phyloP scores from a whole-genome alignment of 108 stramenopile species.

The Mayamaea pseudoterrestris region DNA sequence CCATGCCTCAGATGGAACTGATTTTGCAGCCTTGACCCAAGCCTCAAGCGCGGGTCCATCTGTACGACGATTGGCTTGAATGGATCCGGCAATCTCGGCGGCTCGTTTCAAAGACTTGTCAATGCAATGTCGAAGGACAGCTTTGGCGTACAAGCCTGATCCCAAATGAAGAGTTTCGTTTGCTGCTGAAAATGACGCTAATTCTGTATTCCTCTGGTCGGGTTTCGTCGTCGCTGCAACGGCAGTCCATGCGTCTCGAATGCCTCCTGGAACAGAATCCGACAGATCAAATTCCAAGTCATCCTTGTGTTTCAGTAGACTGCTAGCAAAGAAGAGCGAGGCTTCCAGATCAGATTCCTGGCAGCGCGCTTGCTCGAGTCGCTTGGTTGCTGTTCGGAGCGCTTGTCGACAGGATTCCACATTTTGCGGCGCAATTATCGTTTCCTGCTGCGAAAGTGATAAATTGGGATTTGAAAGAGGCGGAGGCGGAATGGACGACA shows the following conservation, averaged over 20 bases:
- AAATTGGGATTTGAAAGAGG: too few species aligned
- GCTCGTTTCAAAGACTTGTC: slow-evolving; percentile 19
- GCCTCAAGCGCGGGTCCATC: slow-evolving; percentile 10
- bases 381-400: slow-evolving; percentile 1
- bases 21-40: slow-evolving; percentile 7
- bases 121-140: slow-evolving; percentile 27
- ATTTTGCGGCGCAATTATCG: too few species aligned
- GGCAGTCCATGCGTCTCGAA: slow-evolving; percentile 53
- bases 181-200: too few species aligned
- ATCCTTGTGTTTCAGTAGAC: slow-evolving; percentile 24
- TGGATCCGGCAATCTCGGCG: slow-evolving; percentile 15
- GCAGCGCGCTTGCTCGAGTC: slow-evolving; percentile 50
- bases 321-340: slow-evolving; percentile 37
- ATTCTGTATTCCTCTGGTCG: slow-evolving; percentile 10
- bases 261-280: slow-evolving; percentile 44
- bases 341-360: slow-evolving; percentile 59
- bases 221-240: slow-evolving; percentile 17
- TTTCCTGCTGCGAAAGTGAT: too few species aligned
- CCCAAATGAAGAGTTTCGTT: slow-evolving; percentile 28
- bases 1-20: slow-evolving; percentile 13
- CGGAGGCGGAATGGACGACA: too few species aligned
- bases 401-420: too few species aligned
- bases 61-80: slow-evolving; percentile 6
- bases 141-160: slow-evolving; percentile 45
- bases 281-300: slow-evolving; percentile 3